A percentile compares a stretch with the other conserved stretches of the same genome.
phyloP scores from a whole-genome alignment of 1,139 yeast species.

The Lizanozyma gosingica region DNA sequence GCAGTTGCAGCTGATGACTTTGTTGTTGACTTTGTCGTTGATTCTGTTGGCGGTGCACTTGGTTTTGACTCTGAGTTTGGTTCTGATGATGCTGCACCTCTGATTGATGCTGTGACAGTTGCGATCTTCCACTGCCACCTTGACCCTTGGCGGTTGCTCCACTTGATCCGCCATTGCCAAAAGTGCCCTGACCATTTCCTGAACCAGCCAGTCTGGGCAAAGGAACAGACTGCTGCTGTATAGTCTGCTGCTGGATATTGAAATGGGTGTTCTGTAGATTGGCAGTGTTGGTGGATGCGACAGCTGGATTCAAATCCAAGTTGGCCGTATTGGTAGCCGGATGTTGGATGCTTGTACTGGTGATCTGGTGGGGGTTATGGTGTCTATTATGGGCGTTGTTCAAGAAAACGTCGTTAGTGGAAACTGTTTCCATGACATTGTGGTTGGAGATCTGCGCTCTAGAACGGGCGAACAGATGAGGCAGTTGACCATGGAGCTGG shows the following conservation, averaged over 20 bases:
- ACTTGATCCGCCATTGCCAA: too few relatives aligned
- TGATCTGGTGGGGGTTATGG: constrained; percentile 7
- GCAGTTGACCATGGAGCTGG: constrained; percentile 21
- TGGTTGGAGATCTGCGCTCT: constrained; percentile 15
- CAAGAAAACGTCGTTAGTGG: constrained; percentile 84
- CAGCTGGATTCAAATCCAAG: constrained; percentile 5
- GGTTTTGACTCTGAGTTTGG: constrained; percentile 12
- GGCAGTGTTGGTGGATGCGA: background rate
- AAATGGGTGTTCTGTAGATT: constrained; percentile 12
- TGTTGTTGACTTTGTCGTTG: constrained; percentile 12
- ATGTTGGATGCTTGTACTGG: constrained; percentile 4
- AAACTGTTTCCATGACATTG: constrained; percentile 60
- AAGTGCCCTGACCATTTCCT: too few relatives aligned
- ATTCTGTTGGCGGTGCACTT: constrained; percentile 11
- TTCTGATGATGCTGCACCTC: constrained; percentile 12
- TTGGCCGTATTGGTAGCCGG: constrained; percentile 6
- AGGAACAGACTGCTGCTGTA: constrained; percentile 9
- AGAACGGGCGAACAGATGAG: constrained; percentile 23
- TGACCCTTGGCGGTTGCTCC: too few relatives aligned
- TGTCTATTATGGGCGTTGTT: constrained; percentile 20
- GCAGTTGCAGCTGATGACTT: constrained; percentile 10
- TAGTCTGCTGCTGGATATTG: constrained; percentile 16
- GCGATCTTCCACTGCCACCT: too few relatives aligned
- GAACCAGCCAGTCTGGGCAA: constrained; percentile 3
- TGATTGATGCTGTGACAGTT: constrained; percentile 7